These are phyloP conservation scores for Dinochytrium kinnereticum DNA, from an alignment of 371 early-diverging fungal species.

Conservation along the genomic window DNA sequence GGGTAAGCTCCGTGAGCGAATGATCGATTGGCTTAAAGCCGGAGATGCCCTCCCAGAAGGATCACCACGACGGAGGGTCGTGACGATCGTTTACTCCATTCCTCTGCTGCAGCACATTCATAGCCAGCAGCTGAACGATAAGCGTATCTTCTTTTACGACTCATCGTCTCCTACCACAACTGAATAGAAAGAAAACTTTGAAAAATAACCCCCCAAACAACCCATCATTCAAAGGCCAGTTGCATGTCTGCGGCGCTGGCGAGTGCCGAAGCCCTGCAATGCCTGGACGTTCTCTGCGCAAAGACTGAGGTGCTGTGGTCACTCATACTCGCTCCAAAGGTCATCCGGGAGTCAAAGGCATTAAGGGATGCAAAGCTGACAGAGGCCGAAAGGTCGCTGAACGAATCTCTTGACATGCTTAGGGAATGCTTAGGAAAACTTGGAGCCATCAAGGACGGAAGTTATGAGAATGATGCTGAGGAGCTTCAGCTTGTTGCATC, in stretches of 20 bases:
- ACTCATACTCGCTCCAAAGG: neutral
- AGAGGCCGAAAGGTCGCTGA: neutral
- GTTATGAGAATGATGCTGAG: neutral
- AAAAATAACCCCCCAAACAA: too few relatives aligned
- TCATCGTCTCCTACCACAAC: too few relatives aligned
- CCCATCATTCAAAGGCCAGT: too few relatives aligned
- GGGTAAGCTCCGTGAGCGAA: constrained; percentile 29
- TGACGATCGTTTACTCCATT: constrained; percentile 42
- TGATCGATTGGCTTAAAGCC: constrained; percentile 31
- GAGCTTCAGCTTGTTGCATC: neutral
- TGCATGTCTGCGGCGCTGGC: neutral
- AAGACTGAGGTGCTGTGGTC: neutral
- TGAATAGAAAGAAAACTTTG: constrained; percentile 6
- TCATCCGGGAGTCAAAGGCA: neutral
- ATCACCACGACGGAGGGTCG: constrained; percentile 22
- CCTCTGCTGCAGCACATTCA: constrained; percentile 34
- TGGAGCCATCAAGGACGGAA: neutral
- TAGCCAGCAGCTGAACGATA: neutral
- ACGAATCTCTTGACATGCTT: neutral
- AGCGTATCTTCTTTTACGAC: constrained; percentile 25
- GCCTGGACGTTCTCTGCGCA: neutral
- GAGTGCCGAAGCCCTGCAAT: neutral
- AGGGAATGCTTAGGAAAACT: neutral
- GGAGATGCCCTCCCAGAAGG: neutral
- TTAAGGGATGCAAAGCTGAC: neutral